A percentile compares a stretch with the other conserved stretches of the same genome.
Conservation (phyloP, 2,329 filamentous ascomycete genomes). For the Phyllachora maydis region DNA sequence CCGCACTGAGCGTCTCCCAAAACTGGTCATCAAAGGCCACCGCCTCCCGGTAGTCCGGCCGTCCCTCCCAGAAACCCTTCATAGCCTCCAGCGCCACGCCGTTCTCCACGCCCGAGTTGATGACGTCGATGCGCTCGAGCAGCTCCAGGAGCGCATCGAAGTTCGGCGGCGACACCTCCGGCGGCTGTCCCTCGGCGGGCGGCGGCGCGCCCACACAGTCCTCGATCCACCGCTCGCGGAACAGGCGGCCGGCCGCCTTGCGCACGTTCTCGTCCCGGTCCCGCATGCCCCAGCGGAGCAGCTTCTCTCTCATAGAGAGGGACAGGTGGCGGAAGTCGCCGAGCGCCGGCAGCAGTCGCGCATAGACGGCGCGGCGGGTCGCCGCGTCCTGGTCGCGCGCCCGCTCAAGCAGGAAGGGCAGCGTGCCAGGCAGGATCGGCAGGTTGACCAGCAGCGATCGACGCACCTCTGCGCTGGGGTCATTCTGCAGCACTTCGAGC, state of each 20-base stretch:
- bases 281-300: conserved; percentile 82
- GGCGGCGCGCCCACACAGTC: conserved; percentile 59
- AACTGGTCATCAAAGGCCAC: conserved; percentile 53
- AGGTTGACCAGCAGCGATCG: conserved; percentile 76
- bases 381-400: conserved; percentile 74
- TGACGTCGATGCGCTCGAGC: conserved; percentile 80
- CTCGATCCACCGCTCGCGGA: conserved; percentile 94
- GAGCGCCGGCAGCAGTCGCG: conserved; percentile 65
- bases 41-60: conserved; percentile 60
- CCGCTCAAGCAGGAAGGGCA: conserved; percentile 76
- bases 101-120: conserved; percentile 74
- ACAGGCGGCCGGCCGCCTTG: conserved; percentile 75
- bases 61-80: conserved; percentile 88
- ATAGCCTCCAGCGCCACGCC: conserved; percentile 88
- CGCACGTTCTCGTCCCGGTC: conserved; percentile 89
- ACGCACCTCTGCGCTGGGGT: conserved; percentile 83
- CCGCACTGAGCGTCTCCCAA: conserved; percentile 65
- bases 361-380: conserved; percentile 72
- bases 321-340: conserved; percentile 91
- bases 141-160: conserved; percentile 77
- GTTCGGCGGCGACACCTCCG: conserved; percentile 39
- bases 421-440: conserved; percentile 62
- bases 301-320: conserved; percentile 83
- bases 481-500: conserved; percentile 76
- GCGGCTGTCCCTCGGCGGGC: conserved; percentile 32